These are phyloP conservation scores for Galeopsis tetrahit DNA, from an alignment of 257 asterid genomes.

Conservation along the genomic window DNA sequence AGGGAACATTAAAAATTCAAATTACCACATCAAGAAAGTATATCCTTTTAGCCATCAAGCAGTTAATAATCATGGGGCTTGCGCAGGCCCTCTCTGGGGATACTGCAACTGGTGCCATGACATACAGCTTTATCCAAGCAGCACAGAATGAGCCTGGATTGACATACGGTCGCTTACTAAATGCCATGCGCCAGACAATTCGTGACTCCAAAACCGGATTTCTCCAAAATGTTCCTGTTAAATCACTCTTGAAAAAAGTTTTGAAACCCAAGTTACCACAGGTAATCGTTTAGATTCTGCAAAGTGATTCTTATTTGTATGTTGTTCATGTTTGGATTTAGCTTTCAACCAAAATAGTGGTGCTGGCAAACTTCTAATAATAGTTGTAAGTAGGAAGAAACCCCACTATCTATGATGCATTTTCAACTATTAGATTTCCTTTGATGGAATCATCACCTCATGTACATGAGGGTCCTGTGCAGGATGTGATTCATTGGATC, in stretches of 20 bases:
- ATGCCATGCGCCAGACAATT: constrained; percentile 48
- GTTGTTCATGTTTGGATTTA: not conserved
- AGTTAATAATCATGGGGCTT: constrained; percentile 12
- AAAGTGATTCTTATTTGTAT: constrained; percentile 5
- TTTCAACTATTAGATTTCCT: not conserved
- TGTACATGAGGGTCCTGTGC: too few relatives aligned
- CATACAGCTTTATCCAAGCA: constrained; percentile 66
- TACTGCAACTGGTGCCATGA: constrained; percentile 62
- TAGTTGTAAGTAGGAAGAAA: constrained; percentile 20
- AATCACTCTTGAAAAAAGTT: constrained; percentile 37
- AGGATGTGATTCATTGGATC: too few relatives aligned
- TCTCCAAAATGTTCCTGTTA: constrained; percentile 38
- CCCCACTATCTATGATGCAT: not conserved
- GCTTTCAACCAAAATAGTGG: constrained; percentile 7
- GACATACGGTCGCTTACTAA: constrained; percentile 56
- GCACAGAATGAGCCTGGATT: constrained; percentile 53
- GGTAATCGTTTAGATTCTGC: constrained; percentile 31
- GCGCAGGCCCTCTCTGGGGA: constrained; percentile 60
- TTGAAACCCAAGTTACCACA: constrained; percentile 31
- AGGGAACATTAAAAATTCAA: constrained; percentile 10
- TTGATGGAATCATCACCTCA: too few relatives aligned
- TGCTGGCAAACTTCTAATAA: not conserved
- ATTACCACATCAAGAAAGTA: constrained; percentile 2
- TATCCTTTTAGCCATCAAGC: not conserved
- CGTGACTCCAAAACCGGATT: constrained; percentile 34